A percentile compares a stretch with the other conserved stretches of the same genome.
These are phyloP conservation scores for Nitzschia sp. DNA, from an alignment of 108 stramenopile genomes.

Conservation along the genomic window DNA sequence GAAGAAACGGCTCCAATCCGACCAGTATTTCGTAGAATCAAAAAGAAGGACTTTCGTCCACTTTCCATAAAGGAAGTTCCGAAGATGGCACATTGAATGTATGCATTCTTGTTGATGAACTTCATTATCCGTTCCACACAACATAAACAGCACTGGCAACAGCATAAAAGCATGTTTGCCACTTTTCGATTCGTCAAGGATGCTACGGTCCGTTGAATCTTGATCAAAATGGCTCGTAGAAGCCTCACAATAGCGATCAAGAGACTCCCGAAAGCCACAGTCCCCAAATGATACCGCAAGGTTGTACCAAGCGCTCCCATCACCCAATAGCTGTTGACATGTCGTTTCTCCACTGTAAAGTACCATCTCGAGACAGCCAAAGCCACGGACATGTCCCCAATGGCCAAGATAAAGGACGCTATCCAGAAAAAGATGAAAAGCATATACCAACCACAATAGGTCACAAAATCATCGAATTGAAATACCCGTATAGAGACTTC, in stretches of 20 bases:
- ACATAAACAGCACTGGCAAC: slow-evolving; percentile 88
- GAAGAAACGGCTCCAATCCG: slow-evolving; percentile 64
- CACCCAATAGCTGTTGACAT: slow-evolving; percentile 72
- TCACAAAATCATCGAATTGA: slow-evolving; percentile 51
- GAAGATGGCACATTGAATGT: slow-evolving; percentile 83
- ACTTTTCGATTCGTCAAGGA: slow-evolving; percentile 61
- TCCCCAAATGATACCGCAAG: slow-evolving; percentile 86
- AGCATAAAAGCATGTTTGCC: slow-evolving; percentile 78
- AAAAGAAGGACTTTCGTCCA: slow-evolving; percentile 72
- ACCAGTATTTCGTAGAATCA: slow-evolving; percentile 80
- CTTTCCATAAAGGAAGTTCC: slow-evolving; percentile 83
- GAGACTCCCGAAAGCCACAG: slow-evolving; percentile 93
- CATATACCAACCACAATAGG: slow-evolving; percentile 73
- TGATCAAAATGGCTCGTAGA: slow-evolving; percentile 82
- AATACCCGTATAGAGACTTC: slow-evolving; percentile 42
- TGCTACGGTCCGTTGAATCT: slow-evolving; percentile 85
- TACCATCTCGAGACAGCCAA: slow-evolving; percentile 82
- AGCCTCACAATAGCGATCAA: slow-evolving; percentile 90
- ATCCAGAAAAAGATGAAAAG: slow-evolving; percentile 95
- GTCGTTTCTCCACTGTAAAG: slow-evolving; percentile 78
- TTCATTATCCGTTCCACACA: slow-evolving; percentile 81
- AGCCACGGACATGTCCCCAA: slow-evolving; percentile 90
- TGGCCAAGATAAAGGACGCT: slow-evolving; percentile 86
- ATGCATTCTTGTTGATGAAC: slow-evolving; percentile 92
- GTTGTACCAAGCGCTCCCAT: slow-evolving; percentile 50